These are phyloP conservation scores for Bruguiera sexangula DNA, from an alignment of 345 rosid genomes.

Conservation along the genomic window DNA sequence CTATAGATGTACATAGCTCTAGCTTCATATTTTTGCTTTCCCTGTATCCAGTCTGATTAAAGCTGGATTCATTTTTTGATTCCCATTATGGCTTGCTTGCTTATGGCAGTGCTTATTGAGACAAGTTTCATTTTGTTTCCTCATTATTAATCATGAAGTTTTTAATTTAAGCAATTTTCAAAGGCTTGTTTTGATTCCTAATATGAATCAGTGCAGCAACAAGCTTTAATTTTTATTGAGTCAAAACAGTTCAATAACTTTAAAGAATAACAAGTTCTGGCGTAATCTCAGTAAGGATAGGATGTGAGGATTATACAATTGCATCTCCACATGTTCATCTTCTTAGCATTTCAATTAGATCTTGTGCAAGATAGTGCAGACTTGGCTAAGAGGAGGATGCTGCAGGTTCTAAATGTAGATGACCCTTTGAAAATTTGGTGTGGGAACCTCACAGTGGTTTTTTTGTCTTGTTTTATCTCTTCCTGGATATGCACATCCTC, in stretches of 20 bases:
- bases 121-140: no score
- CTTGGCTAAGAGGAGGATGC: constrained; percentile 23
- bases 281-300: constrained; percentile 4
- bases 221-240: constrained; percentile 7
- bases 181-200: not conserved
- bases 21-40: no score
- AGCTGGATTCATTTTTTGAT: no score
- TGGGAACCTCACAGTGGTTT: constrained; percentile 20
- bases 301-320: not conserved
- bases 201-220: not conserved
- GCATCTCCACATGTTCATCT: not conserved
- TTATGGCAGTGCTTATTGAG: no score
- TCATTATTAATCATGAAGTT: not conserved
- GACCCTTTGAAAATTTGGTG: constrained; percentile 18
- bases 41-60: no score
- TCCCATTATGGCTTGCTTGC: no score
- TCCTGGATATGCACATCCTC: constrained; percentile 51
- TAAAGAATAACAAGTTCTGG: not conserved
- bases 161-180: not conserved
- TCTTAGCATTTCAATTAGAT: constrained; percentile 20
- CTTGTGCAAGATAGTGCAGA: constrained; percentile 32
- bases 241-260: not conserved
- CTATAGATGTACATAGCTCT: no score
- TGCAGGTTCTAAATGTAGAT: constrained; percentile 18
- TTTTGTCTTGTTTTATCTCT: constrained; percentile 31